phyloP scores from a whole-genome alignment of 2,329 filamentous ascomycete genomes.

The Sporothrix schenckii region DNA sequence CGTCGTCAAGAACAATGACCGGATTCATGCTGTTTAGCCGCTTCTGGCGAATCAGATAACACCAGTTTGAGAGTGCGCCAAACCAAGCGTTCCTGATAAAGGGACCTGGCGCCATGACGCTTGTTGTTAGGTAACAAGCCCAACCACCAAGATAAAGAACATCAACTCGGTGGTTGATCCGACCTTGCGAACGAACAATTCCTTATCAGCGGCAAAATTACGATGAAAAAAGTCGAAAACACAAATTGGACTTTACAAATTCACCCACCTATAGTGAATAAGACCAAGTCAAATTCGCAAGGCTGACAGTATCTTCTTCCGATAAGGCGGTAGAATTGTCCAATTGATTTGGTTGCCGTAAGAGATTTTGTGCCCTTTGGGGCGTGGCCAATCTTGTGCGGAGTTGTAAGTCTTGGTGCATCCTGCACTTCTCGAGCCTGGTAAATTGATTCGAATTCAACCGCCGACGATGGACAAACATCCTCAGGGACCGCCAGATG shows the following conservation, averaged over 20 bases:
- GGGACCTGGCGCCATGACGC: background rate
- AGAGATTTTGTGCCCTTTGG: background rate
- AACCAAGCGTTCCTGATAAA: slow-evolving; percentile 13
- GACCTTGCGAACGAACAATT: background rate
- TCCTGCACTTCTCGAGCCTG: background rate
- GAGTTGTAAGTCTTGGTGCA: background rate
- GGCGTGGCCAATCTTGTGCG: background rate
- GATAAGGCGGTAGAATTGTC: slow-evolving; percentile 14
- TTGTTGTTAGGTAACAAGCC: slow-evolving; percentile 11
- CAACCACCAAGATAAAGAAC: background rate
- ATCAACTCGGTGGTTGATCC: background rate
- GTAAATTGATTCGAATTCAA: background rate
- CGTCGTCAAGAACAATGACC: background rate
- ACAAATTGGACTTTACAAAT: background rate
- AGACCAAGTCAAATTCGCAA: background rate
- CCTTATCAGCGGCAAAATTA: slow-evolving; percentile 15
- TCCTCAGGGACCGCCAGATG: background rate
- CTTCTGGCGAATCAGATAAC: slow-evolving; percentile 20
- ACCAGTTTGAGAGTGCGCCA: background rate
- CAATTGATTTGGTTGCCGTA: background rate
- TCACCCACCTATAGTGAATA: slow-evolving; percentile 22
- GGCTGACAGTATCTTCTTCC: background rate
- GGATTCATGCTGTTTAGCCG: slow-evolving; percentile 20
- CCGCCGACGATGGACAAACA: background rate
- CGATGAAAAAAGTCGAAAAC: background rate